phyloP scores from a whole-genome alignment of 1,139 yeast species.

The Yamadazyma atlantica region DNA sequence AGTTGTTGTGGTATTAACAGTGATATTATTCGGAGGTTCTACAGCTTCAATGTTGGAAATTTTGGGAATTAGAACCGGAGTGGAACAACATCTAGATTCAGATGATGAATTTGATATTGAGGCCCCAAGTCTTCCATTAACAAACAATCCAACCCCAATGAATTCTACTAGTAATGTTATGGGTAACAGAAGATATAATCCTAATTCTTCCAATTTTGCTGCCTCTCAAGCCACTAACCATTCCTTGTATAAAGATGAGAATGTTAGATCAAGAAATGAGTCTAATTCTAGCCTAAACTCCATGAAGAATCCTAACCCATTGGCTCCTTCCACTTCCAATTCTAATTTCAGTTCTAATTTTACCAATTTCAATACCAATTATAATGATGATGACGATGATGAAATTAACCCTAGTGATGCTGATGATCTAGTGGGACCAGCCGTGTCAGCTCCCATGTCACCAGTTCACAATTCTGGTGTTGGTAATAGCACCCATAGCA shows the following conservation, averaged over 20 bases:
- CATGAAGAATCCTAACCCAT: conserved; percentile 2
- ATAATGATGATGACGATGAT: conserved; percentile 28
- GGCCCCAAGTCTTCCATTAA: conserved; percentile 52
- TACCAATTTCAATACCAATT: conserved; percentile 1
- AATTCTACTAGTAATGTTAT: conserved; percentile 16
- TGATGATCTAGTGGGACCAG: conserved; percentile 31
- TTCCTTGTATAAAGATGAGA: conserved; percentile 17
- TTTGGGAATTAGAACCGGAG: conserved; percentile 86
- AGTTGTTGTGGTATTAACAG: conserved; percentile 95
- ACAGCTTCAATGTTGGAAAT: conserved; percentile 98
- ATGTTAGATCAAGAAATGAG: conserved; percentile 26
- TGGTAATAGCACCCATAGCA: conserved; percentile 7
- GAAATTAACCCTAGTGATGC: conserved; percentile 33
- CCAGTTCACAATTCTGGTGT: conserved; percentile 2
- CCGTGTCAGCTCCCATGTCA: conserved; percentile 1
- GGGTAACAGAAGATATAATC: conserved; percentile 36
- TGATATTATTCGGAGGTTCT: conserved; percentile 95
- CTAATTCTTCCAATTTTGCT: conserved; percentile 5
- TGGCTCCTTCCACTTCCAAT: conserved; percentile 3
- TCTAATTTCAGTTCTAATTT: conserved; percentile 8
- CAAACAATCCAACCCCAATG: conserved; percentile 16
- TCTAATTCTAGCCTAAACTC: conserved; percentile 24
- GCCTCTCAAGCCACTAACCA: conserved; percentile 7
- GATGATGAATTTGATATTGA: conserved; percentile 97
- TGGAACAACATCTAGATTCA: conserved; percentile 69